Evolutionary conservation across 331 rosid species (phyloP).

Genomic region (Dryas integrifolia): DNA sequence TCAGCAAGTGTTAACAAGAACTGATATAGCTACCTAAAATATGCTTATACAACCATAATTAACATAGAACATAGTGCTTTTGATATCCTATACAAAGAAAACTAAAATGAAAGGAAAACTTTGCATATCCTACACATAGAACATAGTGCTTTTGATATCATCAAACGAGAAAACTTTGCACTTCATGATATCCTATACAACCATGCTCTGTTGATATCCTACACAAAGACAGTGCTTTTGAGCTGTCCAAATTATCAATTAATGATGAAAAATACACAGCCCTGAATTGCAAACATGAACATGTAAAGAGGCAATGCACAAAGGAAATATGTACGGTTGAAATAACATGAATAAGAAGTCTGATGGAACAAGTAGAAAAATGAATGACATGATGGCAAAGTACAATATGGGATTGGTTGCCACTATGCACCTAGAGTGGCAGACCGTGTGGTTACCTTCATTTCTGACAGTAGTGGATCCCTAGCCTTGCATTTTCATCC

Average conservation of each 20-base stretch:
- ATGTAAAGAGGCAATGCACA: neutral
- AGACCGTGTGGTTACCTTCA: neutral
- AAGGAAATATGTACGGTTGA: neutral
- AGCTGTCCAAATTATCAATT: neutral
- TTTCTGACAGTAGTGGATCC: neutral
- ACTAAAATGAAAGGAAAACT: too few species aligned
- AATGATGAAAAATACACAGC: neutral
- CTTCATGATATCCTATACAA: too few species aligned
- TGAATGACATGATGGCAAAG: slow-evolving; percentile 1
- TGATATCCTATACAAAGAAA: too few species aligned
- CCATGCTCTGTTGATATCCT: neutral
- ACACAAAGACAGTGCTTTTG: neutral
- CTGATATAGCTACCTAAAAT: neutral
- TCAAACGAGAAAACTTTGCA: too few species aligned
- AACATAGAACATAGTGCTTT: neutral
- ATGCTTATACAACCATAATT: neutral
- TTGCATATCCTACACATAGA: too few species aligned
- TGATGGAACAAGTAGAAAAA: neutral
- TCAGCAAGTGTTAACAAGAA: neutral
- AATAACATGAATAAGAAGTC: neutral
- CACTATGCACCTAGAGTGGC: neutral
- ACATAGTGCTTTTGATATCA: too few species aligned
- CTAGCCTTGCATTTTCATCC: slow-evolving; percentile 11
- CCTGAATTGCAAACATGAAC: neutral
- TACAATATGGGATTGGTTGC: neutral